These are phyloP conservation scores for Geranium brycei DNA, from an alignment of 345 rosid species.

Conservation along the genomic window DNA sequence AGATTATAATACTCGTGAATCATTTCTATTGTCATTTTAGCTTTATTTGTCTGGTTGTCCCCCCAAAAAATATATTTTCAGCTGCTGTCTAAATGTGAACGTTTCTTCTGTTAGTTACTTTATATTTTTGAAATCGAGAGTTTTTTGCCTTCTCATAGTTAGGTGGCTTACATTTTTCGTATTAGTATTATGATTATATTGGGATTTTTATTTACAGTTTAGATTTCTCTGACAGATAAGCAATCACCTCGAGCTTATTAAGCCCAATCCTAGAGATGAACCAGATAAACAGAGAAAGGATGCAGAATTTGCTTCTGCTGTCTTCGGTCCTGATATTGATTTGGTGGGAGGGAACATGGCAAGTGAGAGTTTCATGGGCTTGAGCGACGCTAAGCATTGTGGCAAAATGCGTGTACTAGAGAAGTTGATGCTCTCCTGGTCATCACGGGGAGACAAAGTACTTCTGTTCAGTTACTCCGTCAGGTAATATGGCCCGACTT, in stretches of 20 bases:
- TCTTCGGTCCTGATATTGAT: conserved; percentile 69
- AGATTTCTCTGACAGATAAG: conserved; percentile 44
- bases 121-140: too few species aligned
- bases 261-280: conserved; percentile 89
- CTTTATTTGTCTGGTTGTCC: too few species aligned
- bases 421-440: conserved; percentile 71
- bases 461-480: conserved; percentile 93
- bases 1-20: too few species aligned
- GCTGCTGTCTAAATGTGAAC: too few species aligned
- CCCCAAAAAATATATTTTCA: too few species aligned
- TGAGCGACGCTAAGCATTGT: conserved; percentile 73
- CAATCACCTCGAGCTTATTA: conserved; percentile 89
- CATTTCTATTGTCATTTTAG: too few species aligned
- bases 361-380: conserved; percentile 66
- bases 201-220: conserved; percentile 6
- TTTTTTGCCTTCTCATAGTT: too few species aligned
- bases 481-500: conserved; percentile 33
- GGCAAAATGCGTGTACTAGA: conserved; percentile 90
- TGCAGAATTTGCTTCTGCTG: conserved; percentile 70
- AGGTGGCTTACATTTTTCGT: background rate
- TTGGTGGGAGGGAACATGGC: conserved; percentile 65
- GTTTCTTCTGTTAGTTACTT: too few species aligned
- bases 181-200: background rate
- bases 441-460: conserved; percentile 75
- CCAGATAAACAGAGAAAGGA: conserved; percentile 77